These are phyloP conservation scores for Oleoguttula mirabilis DNA, from an alignment of 495 filamentous ascomycete genomes.

Conservation along the genomic window DNA sequence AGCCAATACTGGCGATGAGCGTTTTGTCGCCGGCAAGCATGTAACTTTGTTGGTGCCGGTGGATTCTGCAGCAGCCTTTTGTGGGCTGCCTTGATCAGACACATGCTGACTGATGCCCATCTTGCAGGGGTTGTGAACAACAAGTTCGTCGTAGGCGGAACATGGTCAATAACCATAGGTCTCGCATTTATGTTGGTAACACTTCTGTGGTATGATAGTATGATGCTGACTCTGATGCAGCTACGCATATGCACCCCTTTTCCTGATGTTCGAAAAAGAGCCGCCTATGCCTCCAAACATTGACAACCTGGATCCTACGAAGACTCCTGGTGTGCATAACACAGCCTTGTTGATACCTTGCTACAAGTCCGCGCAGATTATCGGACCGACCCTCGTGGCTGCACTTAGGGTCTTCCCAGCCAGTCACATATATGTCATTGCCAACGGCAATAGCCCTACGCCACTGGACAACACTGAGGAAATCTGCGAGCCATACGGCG, in stretches of 20 bases:
- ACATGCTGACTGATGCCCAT: conserved; percentile 1
- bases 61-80: too few relatives aligned
- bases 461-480: conserved; percentile 27
- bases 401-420: conserved; percentile 37
- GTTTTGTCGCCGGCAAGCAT: too few relatives aligned
- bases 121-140: conserved; percentile 3
- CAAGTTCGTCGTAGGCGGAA: conserved; percentile 31
- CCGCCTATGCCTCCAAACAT: conserved; percentile 18
- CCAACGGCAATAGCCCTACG: conserved; percentile 21
- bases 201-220: conserved; percentile 1
- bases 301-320: conserved; percentile 6
- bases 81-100: too few relatives aligned
- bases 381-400: conserved; percentile 34
- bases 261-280: conserved; percentile 32
- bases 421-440: conserved; percentile 34
- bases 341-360: conserved; percentile 38
- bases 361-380: conserved; percentile 35
- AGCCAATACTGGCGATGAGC: too few relatives aligned
- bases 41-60: too few relatives aligned
- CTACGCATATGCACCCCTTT: conserved; percentile 32
- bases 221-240: conserved; percentile 13
- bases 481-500: conserved; percentile 26
- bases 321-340: conserved; percentile 16
- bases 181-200: conserved; percentile 27
- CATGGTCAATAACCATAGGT: conserved; percentile 30